Evolutionary conservation across 306 rosid genomes (phyloP), one percentile per base, ranked within the genome.

Genomic region (Dalbergia oliveri): DNA sequence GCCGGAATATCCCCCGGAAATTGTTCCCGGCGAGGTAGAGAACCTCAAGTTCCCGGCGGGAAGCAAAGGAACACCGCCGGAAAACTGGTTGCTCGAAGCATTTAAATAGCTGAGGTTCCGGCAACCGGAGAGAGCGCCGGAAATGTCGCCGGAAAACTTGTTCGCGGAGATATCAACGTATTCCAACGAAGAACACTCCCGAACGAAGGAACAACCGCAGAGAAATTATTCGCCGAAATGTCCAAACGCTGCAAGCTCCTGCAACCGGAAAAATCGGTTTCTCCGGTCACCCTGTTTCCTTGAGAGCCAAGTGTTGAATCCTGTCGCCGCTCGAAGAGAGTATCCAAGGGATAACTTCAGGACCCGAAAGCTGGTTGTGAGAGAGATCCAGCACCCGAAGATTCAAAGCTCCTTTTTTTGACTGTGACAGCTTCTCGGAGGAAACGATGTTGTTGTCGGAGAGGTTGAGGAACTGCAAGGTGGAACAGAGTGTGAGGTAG

Each of bases 131-230:
- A 95, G 68, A 3, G 88, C 71, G 6, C 6, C 39, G 0, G 79
- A 84, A 21, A 91, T 67, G 86, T 91, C 97, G 76, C 97, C 96
- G 69, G 69, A 61, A 64, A 83, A 88, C 61, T 88, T 91, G 76
- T 95, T 95, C n/a, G 86, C 82, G 11, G 99, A 95, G 69, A 95
- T 71, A 72, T 95, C 99, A 5, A 95, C 88, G 57, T 85, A 23
- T 4, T 85, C 57, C 0, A 95, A 78, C 6, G 85, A 80, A n/a
- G 76, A 80, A 35, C 99, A 90, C 12, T 93, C 87, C 97, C 94
- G 0, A 95, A 88, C 0, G 91, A 80, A 9, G 98, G 94, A 61
- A 91, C 19, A 1, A 6, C 15, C 1, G 47, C 79, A 0, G 98
- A 63, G 82, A 93, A 89, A 65, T 95, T 95, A 83, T 95, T 95